Evolutionary conservation across 2,329 filamentous ascomycete genomes (phyloP).

Genomic region (Scopulariopsis brevicaulis): DNA sequence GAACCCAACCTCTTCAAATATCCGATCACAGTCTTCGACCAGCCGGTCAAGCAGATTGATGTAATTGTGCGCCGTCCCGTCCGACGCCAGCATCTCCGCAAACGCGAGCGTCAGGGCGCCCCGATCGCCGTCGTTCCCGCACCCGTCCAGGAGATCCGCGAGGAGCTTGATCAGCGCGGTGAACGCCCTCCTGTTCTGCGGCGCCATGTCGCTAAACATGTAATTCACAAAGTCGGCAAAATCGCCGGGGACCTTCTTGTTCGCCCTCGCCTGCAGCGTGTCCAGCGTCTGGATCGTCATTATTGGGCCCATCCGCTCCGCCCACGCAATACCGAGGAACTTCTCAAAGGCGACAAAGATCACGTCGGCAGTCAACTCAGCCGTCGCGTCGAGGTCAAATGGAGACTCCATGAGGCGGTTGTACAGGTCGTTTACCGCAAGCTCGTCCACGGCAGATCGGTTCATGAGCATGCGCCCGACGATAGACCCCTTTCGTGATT

Average conservation of each 20-base stretch:
- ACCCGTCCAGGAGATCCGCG: conserved; percentile 78
- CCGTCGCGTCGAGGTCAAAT: conserved; percentile 61
- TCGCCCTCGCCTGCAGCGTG: conserved; percentile 58
- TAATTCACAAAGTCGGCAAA: conserved; percentile 60
- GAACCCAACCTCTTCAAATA: conserved; percentile 57
- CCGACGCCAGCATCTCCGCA: conserved; percentile 71
- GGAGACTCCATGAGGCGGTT: conserved; percentile 79
- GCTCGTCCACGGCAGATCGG: conserved; percentile 58
- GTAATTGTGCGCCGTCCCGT: conserved; percentile 68
- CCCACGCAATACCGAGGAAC: conserved; percentile 81
- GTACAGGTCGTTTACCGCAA: conserved; percentile 80
- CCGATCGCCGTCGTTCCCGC: conserved; percentile 81
- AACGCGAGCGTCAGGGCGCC: conserved; percentile 83
- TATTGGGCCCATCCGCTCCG: conserved; percentile 75
- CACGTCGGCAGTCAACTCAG: conserved; percentile 69
- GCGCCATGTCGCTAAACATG: conserved; percentile 54
- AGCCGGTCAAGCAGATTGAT: conserved; percentile 82
- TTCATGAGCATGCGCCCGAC: conserved; percentile 66
- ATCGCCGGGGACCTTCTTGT: conserved; percentile 58
- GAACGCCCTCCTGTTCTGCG: conserved; percentile 66
- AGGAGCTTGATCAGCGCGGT: conserved; percentile 75
- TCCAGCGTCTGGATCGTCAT: conserved; percentile 62
- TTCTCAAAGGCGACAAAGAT: conserved; percentile 91
- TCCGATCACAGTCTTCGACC: conserved; percentile 76
- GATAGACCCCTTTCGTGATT: conserved; percentile 78